A percentile compares a stretch with the other conserved stretches of the same genome.
These are phyloP conservation scores for Acacia pycnantha DNA, from an alignment of 331 rosid species.

Conservation along the genomic window DNA sequence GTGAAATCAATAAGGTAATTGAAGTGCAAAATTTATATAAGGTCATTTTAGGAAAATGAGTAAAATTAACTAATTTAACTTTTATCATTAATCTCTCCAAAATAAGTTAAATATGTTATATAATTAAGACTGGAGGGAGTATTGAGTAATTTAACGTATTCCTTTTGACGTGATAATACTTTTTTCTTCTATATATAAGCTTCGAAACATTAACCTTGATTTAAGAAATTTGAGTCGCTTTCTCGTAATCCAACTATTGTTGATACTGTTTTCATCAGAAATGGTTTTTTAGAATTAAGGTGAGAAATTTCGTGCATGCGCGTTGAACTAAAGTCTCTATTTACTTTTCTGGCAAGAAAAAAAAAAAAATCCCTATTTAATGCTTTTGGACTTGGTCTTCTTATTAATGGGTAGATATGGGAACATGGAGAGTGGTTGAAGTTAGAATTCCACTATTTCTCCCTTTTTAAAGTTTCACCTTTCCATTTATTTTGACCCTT, in stretches of 20 bases:
- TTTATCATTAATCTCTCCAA: too few species aligned
- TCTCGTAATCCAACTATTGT: background rate
- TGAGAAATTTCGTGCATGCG: slow-evolving; percentile 37
- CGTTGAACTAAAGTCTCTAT: slow-evolving; percentile 12
- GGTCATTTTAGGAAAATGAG: too few species aligned
- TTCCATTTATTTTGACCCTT: background rate
- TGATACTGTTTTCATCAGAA: background rate
- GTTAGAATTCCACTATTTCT: background rate
- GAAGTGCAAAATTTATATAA: too few species aligned
- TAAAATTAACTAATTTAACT: too few species aligned
- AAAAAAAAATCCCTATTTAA: background rate
- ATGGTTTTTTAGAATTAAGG: background rate
- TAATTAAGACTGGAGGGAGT: too few species aligned
- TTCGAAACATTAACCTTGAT: background rate
- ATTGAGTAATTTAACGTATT: too few species aligned
- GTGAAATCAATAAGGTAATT: too few species aligned
- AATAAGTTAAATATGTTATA: too few species aligned
- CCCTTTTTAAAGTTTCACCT: background rate
- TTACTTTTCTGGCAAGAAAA: too few species aligned
- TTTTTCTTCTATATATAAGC: background rate
- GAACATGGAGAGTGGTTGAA: background rate
- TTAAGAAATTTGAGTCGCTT: background rate
- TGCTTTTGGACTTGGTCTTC: slow-evolving; percentile 8
- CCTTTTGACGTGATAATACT: background rate
- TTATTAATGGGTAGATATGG: background rate